Evolutionary conservation across 192 early-diverging fungal species (phyloP).

Genomic region (Funneliformis geosporum): DNA sequence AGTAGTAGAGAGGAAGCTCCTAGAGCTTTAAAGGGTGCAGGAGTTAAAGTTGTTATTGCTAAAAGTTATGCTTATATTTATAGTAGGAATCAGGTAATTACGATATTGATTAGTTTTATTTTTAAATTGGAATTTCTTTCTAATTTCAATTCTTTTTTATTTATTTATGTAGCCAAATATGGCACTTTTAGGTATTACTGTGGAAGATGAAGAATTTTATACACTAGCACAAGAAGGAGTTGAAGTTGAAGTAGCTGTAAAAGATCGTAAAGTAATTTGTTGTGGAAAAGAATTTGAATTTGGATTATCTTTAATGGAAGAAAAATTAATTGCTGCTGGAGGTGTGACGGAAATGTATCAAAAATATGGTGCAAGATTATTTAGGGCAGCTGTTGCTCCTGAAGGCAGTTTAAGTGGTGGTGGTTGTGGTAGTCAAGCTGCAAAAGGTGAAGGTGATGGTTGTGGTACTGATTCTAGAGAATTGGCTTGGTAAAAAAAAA

Average conservation of each 20-base stretch:
- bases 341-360: conserved; percentile 82
- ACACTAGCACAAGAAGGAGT: conserved; percentile 70
- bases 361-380: conserved; percentile 71
- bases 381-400: conserved; percentile 71
- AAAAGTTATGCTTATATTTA: conserved; percentile 84
- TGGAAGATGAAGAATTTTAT: conserved; percentile 77
- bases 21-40: conserved; percentile 68
- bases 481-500: conserved; percentile 26
- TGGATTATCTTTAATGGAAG: conserved; percentile 70
- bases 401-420: conserved; percentile 31
- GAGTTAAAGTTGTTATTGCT: conserved; percentile 76
- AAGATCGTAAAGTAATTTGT: conserved; percentile 63
- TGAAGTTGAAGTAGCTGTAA: conserved; percentile 69
- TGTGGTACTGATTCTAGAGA: conserved; percentile 26
- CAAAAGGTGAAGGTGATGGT: background rate
- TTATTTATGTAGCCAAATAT: conserved; percentile 58
- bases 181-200: conserved; percentile 74
- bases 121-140: background rate
- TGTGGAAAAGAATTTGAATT: conserved; percentile 61
- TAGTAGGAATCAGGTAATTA: conserved; percentile 65
- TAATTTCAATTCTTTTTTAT: background rate
- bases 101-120: background rate
- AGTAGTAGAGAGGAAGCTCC: conserved; percentile 81
- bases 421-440: conserved; percentile 37
- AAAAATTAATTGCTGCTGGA: conserved; percentile 70